Evolutionary conservation across 805 yeast species (phyloP).

Genomic region (Komagataella populi): DNA sequence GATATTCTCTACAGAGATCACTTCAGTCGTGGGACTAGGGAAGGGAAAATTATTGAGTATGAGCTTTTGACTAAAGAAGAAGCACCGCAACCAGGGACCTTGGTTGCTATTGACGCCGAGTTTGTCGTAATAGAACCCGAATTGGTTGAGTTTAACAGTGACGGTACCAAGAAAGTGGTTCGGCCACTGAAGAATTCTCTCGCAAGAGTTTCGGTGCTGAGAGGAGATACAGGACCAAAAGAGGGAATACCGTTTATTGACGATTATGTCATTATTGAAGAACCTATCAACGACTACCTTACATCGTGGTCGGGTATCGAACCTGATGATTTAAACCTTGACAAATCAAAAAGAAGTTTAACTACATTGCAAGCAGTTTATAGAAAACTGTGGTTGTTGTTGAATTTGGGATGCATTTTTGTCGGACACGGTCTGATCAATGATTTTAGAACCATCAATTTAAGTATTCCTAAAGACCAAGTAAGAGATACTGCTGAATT

Average conservation of each 20-base stretch:
- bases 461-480: conserved; percentile 75
- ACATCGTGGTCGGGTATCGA: conserved; percentile 92
- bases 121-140: conserved; percentile 78
- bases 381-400: conserved; percentile 76
- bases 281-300: conserved; percentile 67
- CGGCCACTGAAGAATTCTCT: conserved; percentile 66
- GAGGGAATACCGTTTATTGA: conserved; percentile 79
- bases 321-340: conserved; percentile 76
- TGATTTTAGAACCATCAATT: conserved; percentile 87
- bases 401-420: conserved; percentile 82
- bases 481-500: conserved; percentile 82
- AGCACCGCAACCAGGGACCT: conserved; percentile 61
- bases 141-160: conserved; percentile 59
- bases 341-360: conserved; percentile 46
- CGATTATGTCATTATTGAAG: conserved; percentile 72
- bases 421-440: conserved; percentile 90
- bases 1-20: conserved; percentile 60
- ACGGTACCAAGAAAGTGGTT: conserved; percentile 56
- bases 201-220: conserved; percentile 79
- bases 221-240: conserved; percentile 53
- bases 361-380: conserved; percentile 78
- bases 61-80: conserved; percentile 52
- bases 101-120: conserved; percentile 94
- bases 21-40: conserved; percentile 55
- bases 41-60: conserved; percentile 46